These are phyloP conservation scores for Petrea volubilis DNA, from an alignment of 257 asterid species.

Conservation along the genomic window DNA sequence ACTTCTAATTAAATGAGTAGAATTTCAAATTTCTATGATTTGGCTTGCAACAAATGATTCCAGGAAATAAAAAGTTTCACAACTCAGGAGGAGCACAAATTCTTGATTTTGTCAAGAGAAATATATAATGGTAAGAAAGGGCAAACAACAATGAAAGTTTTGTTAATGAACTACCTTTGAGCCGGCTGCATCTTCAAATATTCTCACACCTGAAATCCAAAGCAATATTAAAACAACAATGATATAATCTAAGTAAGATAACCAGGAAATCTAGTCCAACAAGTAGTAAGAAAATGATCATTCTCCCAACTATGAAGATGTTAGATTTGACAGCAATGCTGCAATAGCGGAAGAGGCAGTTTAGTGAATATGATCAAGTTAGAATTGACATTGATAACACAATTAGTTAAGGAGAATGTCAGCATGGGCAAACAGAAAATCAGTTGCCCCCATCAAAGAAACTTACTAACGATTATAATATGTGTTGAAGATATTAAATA, in stretches of 20 bases:
- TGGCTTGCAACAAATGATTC: not conserved
- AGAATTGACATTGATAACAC: not conserved
- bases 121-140: not conserved
- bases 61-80: constrained; percentile 11
- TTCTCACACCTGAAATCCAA: constrained; percentile 82
- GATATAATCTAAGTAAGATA: not conserved
- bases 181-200: constrained; percentile 84
- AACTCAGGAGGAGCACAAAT: constrained; percentile 7
- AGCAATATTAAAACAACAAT: constrained; percentile 21
- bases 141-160: not conserved
- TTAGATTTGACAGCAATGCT: not conserved
- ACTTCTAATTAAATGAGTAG: constrained; percentile 13
- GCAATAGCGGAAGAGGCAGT: not conserved
- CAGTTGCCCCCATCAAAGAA: constrained; percentile 1
- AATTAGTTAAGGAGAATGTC: constrained; percentile 1
- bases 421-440: constrained; percentile 4
- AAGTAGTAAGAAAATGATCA: not conserved
- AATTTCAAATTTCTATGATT: constrained; percentile 1
- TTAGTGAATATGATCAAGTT: not conserved
- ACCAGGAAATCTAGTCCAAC: not conserved
- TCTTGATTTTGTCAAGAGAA: not conserved
- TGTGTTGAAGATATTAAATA: no score
- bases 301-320: not conserved
- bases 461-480: not conserved
- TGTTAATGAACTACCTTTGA: constrained; percentile 58